Percentiles rank a stretch among this genome's conserved stretches.
Evolutionary conservation across 140 eudicot genomes (phyloP).

Genomic region (Senecio squalidus): DNA sequence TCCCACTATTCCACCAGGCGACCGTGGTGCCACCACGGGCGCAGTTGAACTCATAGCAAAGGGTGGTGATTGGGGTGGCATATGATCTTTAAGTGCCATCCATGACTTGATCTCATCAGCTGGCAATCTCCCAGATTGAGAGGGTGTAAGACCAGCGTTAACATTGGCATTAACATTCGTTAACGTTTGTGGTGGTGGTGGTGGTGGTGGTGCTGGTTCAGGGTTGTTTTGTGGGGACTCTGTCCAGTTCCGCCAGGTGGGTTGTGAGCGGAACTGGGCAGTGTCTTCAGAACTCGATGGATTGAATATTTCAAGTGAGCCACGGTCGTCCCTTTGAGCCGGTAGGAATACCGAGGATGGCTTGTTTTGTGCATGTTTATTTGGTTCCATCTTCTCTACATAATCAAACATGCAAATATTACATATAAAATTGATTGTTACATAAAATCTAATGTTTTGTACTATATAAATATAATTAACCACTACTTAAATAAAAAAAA

Average conservation of each 20-base stretch:
- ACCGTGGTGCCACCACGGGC: constrained; percentile 13
- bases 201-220: constrained; percentile 15
- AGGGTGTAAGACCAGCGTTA: constrained; percentile 11
- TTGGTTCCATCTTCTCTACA: constrained; percentile 53
- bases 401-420: constrained; percentile 18
- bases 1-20: constrained; percentile 39
- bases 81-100: constrained; percentile 80
- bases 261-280: constrained; percentile 40
- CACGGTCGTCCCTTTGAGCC: constrained; percentile 69
- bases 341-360: constrained; percentile 33
- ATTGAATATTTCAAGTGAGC: constrained; percentile 89
- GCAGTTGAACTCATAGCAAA: constrained; percentile 1
- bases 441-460: background rate
- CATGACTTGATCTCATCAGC: constrained; percentile 60
- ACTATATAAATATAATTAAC: too few species aligned
- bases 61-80: constrained; percentile 21
- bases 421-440: background rate
- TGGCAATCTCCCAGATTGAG: constrained; percentile 34
- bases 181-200: constrained; percentile 9
- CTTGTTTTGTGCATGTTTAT: constrained; percentile 30
- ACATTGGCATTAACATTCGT: constrained; percentile 5
- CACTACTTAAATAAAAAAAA: background rate
- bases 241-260: constrained; percentile 58
- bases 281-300: constrained; percentile 44
- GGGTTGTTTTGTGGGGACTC: constrained; percentile 24